phyloP scores from a whole-genome alignment of 2,329 filamentous ascomycete species.

The Diaporthe amygdali region DNA sequence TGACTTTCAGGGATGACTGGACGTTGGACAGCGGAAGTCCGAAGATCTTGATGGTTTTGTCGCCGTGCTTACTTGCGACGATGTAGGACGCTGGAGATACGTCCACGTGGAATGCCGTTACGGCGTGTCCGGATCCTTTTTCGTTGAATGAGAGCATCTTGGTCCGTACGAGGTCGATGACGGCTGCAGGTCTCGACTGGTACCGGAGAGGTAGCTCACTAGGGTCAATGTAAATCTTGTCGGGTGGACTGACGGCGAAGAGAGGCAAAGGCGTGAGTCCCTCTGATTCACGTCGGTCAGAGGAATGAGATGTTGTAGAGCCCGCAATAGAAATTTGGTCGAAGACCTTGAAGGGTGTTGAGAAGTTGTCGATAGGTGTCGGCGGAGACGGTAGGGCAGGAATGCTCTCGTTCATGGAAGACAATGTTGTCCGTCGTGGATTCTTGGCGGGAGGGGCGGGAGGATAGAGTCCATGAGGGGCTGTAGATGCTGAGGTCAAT shows the following conservation, averaged over 20 bases:
- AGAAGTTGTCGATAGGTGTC: not conserved
- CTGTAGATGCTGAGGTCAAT: not conserved
- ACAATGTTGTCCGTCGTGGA: not conserved
- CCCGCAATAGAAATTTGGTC: not conserved
- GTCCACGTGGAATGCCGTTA: slow-evolving; percentile 40
- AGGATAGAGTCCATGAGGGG: not conserved
- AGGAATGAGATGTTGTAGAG: not conserved
- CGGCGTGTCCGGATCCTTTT: slow-evolving; percentile 33
- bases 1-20: slow-evolving; percentile 40
- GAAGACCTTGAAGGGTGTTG: not conserved
- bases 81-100: slow-evolving; percentile 38
- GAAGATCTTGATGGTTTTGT: slow-evolving; percentile 35
- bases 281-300: not conserved
- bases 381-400: not conserved
- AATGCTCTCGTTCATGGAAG: not conserved
- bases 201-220: not conserved
- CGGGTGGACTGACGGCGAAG: slow-evolving; percentile 18
- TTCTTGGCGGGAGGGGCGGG: not conserved
- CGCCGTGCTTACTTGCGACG: slow-evolving; percentile 40
- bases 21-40: slow-evolving; percentile 32
- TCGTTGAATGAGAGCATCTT: slow-evolving; percentile 35
- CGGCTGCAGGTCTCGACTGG: not conserved
- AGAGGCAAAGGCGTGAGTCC: not conserved
- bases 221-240: slow-evolving; percentile 21
- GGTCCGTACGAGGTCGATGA: slow-evolving; percentile 14